A percentile compares a stretch with the other conserved stretches of the same genome.
Conservation (phyloP, 2,329 filamentous ascomycete species). For the Talaromyces funiculosus region DNA sequence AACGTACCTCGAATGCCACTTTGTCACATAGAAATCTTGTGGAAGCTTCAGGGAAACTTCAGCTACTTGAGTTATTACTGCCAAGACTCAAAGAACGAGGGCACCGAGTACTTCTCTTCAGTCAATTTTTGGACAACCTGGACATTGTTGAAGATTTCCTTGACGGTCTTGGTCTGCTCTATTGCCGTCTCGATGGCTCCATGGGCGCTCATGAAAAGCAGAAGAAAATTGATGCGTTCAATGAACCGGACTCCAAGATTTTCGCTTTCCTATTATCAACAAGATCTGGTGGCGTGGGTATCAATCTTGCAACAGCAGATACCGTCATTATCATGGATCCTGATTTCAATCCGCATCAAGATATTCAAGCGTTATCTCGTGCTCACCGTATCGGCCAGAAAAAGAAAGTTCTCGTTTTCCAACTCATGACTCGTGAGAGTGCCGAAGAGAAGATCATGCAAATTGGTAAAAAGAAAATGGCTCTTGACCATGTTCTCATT, state of each 20-base stretch:
- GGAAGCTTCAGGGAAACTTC: slow-evolving; percentile 84
- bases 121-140: slow-evolving; percentile 83
- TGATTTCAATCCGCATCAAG: slow-evolving; percentile 97
- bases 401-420: slow-evolving; percentile 92
- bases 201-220: slow-evolving; percentile 82
- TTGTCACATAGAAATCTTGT: slow-evolving; percentile 74
- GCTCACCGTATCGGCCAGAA: slow-evolving; percentile 95
- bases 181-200: slow-evolving; percentile 78
- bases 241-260: slow-evolving; percentile 71
- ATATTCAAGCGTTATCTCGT: slow-evolving; percentile 89
- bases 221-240: slow-evolving; percentile 88
- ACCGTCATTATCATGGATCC: slow-evolving; percentile 97
- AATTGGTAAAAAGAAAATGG: slow-evolving; percentile 92
- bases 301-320: slow-evolving; percentile 93
- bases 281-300: slow-evolving; percentile 89
- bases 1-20: slow-evolving; percentile 58
- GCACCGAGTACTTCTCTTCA: slow-evolving; percentile 90
- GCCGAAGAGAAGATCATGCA: slow-evolving; percentile 96
- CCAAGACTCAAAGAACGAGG: slow-evolving; percentile 80
- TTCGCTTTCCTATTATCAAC: slow-evolving; percentile 94
- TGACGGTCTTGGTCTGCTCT: slow-evolving; percentile 63
- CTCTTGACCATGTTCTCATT: slow-evolving; percentile 88
- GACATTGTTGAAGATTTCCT: slow-evolving; percentile 92
- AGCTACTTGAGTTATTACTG: slow-evolving; percentile 76
- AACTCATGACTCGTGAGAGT: slow-evolving; percentile 81